Percentiles rank a stretch among this genome's conserved stretches.
phyloP scores from a whole-genome alignment of 305 asterid genomes.

The Fraxinus baroniana region DNA sequence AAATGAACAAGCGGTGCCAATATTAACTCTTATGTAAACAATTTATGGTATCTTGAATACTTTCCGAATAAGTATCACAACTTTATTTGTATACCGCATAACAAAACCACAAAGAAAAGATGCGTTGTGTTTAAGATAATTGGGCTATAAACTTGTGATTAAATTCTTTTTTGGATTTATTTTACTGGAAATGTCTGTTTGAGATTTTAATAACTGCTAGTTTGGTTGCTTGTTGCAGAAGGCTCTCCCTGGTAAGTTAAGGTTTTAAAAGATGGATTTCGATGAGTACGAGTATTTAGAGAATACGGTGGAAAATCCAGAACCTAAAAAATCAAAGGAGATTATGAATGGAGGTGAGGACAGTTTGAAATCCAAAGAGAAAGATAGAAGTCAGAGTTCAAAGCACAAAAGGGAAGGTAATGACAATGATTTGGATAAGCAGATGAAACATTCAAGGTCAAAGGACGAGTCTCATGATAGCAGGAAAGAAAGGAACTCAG shows the following conservation, averaged over 20 bases:
- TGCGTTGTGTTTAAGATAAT: not conserved
- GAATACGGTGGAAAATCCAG: constrained; percentile 55
- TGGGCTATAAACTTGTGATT: not conserved
- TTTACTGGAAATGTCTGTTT: not conserved
- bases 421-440: constrained; percentile 39
- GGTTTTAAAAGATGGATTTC: constrained; percentile 41
- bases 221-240: not conserved
- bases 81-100: not conserved
- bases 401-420: constrained; percentile 46
- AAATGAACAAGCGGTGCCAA: not conserved
- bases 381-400: constrained; percentile 39
- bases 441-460: constrained; percentile 40
- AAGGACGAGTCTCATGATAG: constrained; percentile 42
- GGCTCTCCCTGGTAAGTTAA: not conserved
- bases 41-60: not conserved
- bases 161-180: not conserved
- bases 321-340: constrained; percentile 31
- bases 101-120: not conserved
- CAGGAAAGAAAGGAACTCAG: constrained; percentile 46
- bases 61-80: not conserved
- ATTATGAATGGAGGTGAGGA: constrained; percentile 44
- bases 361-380: constrained; percentile 33
- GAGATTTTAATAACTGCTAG: not conserved
- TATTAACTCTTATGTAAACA: not conserved
- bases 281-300: constrained; percentile 63